Evolutionary conservation across 805 yeast species (phyloP).

Genomic region (Candida saitoana): DNA sequence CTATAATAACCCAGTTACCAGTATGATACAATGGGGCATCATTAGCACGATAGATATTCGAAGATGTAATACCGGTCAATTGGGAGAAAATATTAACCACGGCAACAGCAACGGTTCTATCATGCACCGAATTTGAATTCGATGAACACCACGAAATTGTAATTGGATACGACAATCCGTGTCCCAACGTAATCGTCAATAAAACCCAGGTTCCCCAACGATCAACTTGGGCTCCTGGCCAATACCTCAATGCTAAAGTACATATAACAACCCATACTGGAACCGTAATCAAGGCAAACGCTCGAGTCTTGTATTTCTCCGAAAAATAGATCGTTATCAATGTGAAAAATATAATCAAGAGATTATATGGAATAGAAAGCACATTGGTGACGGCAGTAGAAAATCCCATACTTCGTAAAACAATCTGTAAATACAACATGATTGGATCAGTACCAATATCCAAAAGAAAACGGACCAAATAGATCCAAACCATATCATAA

Average conservation of each 20-base stretch:
- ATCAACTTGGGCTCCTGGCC: slow-evolving; percentile 37
- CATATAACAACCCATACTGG: slow-evolving; percentile 18
- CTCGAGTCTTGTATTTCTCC: slow-evolving; percentile 27
- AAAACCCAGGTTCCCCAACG: slow-evolving; percentile 42
- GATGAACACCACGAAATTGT: slow-evolving; percentile 58
- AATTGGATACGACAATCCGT: slow-evolving; percentile 51
- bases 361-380: slow-evolving; percentile 20
- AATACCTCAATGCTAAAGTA: slow-evolving; percentile 28
- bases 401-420: slow-evolving; percentile 17
- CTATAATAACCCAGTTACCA: slow-evolving; percentile 49
- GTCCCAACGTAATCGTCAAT: slow-evolving; percentile 36
- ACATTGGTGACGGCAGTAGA: slow-evolving; percentile 20
- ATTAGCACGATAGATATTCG: slow-evolving; percentile 52
- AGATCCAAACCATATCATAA: slow-evolving; percentile 54
- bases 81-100: slow-evolving; percentile 64
- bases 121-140: slow-evolving; percentile 57
- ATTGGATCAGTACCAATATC: slow-evolving; percentile 4
- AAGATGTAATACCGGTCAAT: slow-evolving; percentile 48
- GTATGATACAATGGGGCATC: slow-evolving; percentile 58
- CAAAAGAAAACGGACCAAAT: slow-evolving; percentile 35
- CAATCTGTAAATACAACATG: slow-evolving; percentile 9
- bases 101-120: slow-evolving; percentile 63
- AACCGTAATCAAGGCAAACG: slow-evolving; percentile 11
- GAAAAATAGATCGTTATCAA: slow-evolving; percentile 33
- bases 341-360: slow-evolving; percentile 32